Conservation (phyloP, 139 green algal species). For the Raphidocelis subcapitata region DNA sequence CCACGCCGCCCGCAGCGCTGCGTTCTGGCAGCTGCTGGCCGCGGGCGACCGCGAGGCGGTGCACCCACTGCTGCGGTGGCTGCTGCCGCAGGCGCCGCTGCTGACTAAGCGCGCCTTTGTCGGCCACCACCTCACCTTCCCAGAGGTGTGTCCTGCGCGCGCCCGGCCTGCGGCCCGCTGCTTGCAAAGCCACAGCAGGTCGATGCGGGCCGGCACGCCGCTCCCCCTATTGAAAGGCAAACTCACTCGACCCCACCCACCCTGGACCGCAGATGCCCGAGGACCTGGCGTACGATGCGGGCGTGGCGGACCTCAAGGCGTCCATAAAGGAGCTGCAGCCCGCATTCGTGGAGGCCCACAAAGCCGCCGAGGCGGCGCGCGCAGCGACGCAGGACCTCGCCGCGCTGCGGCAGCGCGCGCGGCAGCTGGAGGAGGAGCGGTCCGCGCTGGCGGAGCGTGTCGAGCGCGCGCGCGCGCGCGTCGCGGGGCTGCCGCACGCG, state of each 20-base stretch:
- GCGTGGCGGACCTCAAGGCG: constrained; percentile 59
- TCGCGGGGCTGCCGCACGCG: constrained; percentile 46
- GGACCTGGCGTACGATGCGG: constrained; percentile 53
- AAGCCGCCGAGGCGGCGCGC: constrained; percentile 46
- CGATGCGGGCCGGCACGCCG: neutral
- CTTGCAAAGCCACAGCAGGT: neutral
- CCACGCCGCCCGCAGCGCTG: constrained; percentile 18
- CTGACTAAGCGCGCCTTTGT: constrained; percentile 65
- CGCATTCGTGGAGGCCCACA: constrained; percentile 58
- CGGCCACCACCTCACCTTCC: constrained; percentile 57
- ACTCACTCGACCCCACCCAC: neutral
- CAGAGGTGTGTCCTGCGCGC: constrained; percentile 58
- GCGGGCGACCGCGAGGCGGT: constrained; percentile 47
- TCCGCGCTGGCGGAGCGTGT: constrained; percentile 54
- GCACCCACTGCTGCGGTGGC: constrained; percentile 53
- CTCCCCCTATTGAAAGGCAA: neutral
- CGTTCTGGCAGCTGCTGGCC: constrained; percentile 45
- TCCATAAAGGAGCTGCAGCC: constrained; percentile 54
- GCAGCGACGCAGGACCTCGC: constrained; percentile 46
- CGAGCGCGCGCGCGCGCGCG: constrained; percentile 2
- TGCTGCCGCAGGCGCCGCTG: constrained; percentile 52
- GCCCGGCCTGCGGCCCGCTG: neutral
- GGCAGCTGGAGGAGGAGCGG: constrained; percentile 55
- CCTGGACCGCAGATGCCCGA: constrained; percentile 58
- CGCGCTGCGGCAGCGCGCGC: constrained; percentile 38